Percentiles rank a stretch among this genome's conserved stretches.
Evolutionary conservation across 164 flowering plant species (phyloP).

Genomic region (Pachysandra terminalis): DNA sequence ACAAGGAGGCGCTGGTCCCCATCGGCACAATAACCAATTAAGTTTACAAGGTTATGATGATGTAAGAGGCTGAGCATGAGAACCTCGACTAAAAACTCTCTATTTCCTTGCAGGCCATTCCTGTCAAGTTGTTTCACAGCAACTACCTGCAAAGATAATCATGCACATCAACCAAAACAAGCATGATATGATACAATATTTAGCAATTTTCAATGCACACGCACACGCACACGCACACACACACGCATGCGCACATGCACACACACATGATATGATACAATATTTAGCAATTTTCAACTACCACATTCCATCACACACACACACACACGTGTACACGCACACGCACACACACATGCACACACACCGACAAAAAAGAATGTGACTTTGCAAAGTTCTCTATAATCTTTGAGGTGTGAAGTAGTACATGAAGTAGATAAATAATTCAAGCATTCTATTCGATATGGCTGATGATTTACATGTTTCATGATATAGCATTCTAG

Average conservation of each 20-base stretch:
- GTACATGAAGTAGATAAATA: background rate
- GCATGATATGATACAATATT: background rate
- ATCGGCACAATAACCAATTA: conserved; percentile 93
- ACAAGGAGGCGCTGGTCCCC: conserved; percentile 97
- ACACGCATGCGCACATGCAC: no score
- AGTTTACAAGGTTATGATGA: conserved; percentile 81
- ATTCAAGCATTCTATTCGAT: background rate
- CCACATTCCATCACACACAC: no score
- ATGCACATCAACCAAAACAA: conserved; percentile 2
- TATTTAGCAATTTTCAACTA: background rate
- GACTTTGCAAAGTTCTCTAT: no score
- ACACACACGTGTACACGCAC: no score
- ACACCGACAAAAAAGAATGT: no score
- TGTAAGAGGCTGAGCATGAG: conserved; percentile 93
- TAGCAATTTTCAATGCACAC: background rate
- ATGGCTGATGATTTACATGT: background rate
- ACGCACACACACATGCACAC: no score
- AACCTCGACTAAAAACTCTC: conserved; percentile 91
- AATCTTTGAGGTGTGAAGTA: background rate
- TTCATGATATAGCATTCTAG: background rate
- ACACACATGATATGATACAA: background rate
- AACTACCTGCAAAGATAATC: conserved; percentile 52
- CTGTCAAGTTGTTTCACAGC: conserved; percentile 93
- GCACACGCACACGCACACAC: no score
- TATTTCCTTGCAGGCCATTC: conserved; percentile 88